These are phyloP conservation scores for Sporothrix dimorphospora DNA, from an alignment of 2,329 filamentous ascomycete species.

Conservation along the genomic window DNA sequence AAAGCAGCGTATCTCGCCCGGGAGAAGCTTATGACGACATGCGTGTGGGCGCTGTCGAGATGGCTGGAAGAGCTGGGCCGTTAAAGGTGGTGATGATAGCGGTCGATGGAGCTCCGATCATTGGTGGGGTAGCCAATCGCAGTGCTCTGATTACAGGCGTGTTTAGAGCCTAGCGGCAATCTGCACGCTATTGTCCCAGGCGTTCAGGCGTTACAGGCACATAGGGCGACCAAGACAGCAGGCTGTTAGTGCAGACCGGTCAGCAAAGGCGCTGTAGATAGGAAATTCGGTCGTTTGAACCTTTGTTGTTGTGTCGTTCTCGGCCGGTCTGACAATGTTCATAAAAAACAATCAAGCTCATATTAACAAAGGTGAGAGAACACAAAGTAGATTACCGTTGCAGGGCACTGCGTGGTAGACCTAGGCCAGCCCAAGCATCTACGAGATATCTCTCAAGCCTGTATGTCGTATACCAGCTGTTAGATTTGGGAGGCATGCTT, in stretches of 20 bases:
- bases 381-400: too few species aligned
- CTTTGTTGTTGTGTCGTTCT: background rate
- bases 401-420: too few species aligned
- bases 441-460: too few species aligned
- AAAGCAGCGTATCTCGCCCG: slow-evolving; percentile 16
- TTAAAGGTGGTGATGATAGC: slow-evolving; percentile 8
- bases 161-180: background rate
- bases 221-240: background rate
- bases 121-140: slow-evolving; percentile 24
- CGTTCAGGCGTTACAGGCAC: background rate
- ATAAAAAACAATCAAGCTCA: too few species aligned
- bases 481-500: too few species aligned
- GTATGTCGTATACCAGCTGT: too few species aligned
- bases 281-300: background rate
- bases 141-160: slow-evolving; percentile 15
- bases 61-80: background rate
- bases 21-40: slow-evolving; percentile 30
- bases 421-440: too few species aligned
- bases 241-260: background rate
- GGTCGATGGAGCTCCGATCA: background rate
- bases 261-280: background rate
- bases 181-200: background rate
- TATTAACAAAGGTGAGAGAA: too few species aligned
- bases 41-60: background rate
- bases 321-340: too few species aligned